These are phyloP conservation scores for Leccinum sublutescens DNA, from an alignment of 768 basidiomycete species.

Conservation along the genomic window DNA sequence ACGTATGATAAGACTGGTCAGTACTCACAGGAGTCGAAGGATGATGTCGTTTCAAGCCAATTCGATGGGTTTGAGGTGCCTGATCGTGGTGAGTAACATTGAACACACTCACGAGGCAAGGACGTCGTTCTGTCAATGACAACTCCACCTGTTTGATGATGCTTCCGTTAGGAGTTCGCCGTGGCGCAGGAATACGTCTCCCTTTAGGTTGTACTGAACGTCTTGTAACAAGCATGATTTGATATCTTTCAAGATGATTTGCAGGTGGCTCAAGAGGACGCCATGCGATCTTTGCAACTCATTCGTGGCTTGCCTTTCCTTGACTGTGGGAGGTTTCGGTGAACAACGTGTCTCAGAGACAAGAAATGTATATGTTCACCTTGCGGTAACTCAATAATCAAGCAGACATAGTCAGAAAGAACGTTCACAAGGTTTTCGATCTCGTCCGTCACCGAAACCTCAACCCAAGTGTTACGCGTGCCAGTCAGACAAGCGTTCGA, in stretches of 20 bases:
- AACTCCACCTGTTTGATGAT: no score
- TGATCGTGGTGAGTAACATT: no score
- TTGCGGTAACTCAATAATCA: not conserved
- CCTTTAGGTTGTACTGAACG: not conserved
- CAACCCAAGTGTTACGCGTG: not conserved
- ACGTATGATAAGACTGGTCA: no score
- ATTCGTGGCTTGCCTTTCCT: not conserved
- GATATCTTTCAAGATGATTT: not conserved
- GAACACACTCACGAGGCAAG: no score
- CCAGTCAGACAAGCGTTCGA: not conserved
- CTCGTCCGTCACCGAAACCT: not conserved
- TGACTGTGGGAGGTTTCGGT: not conserved
- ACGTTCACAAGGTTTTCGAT: not conserved
- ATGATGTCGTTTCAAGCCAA: no score
- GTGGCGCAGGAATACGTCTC: not conserved
- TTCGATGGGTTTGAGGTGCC: no score
- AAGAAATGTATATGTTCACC: not conserved
- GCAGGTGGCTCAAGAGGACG: not conserved
- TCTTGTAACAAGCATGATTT: not conserved
- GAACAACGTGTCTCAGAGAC: not conserved
- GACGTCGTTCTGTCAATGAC: no score
- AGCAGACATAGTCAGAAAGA: not conserved
- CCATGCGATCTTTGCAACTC: not conserved
- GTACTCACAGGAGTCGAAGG: no score
- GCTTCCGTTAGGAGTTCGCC: no score